phyloP scores from a whole-genome alignment of 208 protist genomes.

The Trypanosoma grayi region DNA sequence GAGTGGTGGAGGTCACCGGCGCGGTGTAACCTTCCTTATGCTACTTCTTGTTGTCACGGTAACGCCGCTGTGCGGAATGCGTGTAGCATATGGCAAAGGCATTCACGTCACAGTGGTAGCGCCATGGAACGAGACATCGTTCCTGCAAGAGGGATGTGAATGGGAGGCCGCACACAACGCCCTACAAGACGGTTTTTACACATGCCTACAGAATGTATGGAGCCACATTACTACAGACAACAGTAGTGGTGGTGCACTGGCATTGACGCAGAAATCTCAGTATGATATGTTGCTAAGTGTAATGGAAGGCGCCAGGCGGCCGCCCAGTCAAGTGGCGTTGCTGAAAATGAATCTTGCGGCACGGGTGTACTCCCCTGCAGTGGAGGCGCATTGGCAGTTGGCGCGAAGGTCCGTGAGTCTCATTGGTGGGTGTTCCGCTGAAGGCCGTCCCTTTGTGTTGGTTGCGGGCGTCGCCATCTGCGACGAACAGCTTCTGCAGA shows the following conservation, averaged over 20 bases:
- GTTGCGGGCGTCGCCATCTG: constrained; percentile 14
- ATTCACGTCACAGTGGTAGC: constrained; percentile 47
- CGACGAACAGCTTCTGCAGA: constrained; percentile 6
- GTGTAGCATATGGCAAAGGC: constrained; percentile 26
- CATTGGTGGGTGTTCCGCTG: constrained; percentile 13
- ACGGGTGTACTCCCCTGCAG: constrained; percentile 52
- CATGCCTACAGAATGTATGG: constrained; percentile 47
- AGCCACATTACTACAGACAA: neutral
- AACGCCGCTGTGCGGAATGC: neutral
- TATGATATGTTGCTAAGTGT: constrained; percentile 25
- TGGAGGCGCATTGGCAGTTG: constrained; percentile 66
- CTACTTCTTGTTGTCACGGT: neutral
- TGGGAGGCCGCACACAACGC: constrained; percentile 24
- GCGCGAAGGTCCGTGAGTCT: constrained; percentile 18
- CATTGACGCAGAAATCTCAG: constrained; percentile 39
- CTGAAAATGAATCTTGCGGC: constrained; percentile 47
- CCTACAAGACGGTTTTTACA: constrained; percentile 29
- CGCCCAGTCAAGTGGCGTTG: constrained; percentile 20
- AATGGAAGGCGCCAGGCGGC: neutral
- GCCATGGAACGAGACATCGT: constrained; percentile 60
- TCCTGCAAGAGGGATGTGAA: constrained; percentile 70
- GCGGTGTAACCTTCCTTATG: neutral
- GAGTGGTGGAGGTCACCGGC: neutral
- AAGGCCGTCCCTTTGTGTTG: constrained; percentile 23
- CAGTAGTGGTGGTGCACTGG: constrained; percentile 13